Base-by-base conservation (phyloP, 345 rosid genomes). In the Lagerstroemia speciosa region DNA sequence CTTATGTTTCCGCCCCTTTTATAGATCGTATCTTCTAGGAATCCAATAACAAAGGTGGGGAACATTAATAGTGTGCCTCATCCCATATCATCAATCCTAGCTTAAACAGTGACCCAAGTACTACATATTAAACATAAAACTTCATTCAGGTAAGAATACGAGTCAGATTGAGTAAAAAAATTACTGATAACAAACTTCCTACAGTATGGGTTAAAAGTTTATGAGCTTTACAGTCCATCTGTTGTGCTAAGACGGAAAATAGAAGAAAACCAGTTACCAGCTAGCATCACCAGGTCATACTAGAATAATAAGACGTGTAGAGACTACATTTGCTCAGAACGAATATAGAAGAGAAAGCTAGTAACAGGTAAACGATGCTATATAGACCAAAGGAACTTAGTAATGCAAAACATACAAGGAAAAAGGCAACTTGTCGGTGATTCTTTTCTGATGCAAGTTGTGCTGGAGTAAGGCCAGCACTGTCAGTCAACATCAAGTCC, bases 341-440 rank as follows among this genome's bases (percentile, higher is more conserved):
- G 55, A 19, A 48, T 19, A 48, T 3, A 48, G 55, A 19, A 2
- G 55, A 48, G 55, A 48, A 48, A 48, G 6, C 17, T 48, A 19
- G 24, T 22, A 48, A 48, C 26, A 48, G 55, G 24, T 48, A 22
- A 48, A 48, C 17, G 20, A 48, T 48, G 24, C 8, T 48, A 48
- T 20, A 48, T 24, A 48, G 24, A 48, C 26, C 55, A 48, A 2
- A 24, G 11, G 12, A n/a, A 10, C 57, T 55, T 70, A 66, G 69
- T 77, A 73, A 84, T 74, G 72, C 76, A 75, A 76, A 82, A 89
- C 98, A 76, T 87, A 95, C 99, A 77, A 95, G 98, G 83, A 94
- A 92, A 85, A 85, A 88, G 38, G 93, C 96, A 83, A 92, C 97
- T 91, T 94, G 96, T 89, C 92, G 83, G 82, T 94, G 99, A 74